Evolutionary conservation across 2,329 filamentous ascomycete species (phyloP).

Genomic region (Colletotrichum shisoi): DNA sequence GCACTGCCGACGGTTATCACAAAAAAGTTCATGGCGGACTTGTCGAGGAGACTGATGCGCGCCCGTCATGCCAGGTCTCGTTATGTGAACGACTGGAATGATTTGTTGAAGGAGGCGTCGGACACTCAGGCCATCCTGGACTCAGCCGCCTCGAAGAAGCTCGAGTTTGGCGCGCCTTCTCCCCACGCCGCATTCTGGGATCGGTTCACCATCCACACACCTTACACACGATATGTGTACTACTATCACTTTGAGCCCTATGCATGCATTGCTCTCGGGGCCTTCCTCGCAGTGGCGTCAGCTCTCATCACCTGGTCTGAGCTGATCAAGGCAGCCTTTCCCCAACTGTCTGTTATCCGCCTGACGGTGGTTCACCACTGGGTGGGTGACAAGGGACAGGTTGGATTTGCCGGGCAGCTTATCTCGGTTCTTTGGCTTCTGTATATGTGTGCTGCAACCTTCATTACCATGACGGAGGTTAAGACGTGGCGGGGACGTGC

Average conservation of each 20-base stretch:
- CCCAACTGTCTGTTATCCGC: slow-evolving; percentile 74
- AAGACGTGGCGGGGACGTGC: slow-evolving; percentile 98
- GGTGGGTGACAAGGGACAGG: slow-evolving; percentile 72
- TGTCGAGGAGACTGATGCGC: slow-evolving; percentile 82
- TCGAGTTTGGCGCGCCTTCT: slow-evolving; percentile 73
- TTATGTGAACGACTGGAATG: slow-evolving; percentile 86
- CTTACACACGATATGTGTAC: slow-evolving; percentile 81
- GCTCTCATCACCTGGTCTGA: slow-evolving; percentile 92
- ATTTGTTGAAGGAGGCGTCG: slow-evolving; percentile 75
- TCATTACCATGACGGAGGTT: slow-evolving; percentile 87
- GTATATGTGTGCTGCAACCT: slow-evolving; percentile 93
- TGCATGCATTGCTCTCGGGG: slow-evolving; percentile 69
- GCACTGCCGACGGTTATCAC: slow-evolving; percentile 83
- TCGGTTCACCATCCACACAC: slow-evolving; percentile 71
- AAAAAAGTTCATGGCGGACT: slow-evolving; percentile 87
- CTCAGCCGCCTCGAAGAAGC: slow-evolving; percentile 78
- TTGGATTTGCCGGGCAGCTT: slow-evolving; percentile 86
- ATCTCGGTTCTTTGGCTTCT: slow-evolving; percentile 87
- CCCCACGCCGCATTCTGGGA: slow-evolving; percentile 64
- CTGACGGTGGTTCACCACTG: slow-evolving; percentile 78
- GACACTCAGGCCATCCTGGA: slow-evolving; percentile 84
- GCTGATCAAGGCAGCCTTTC: slow-evolving; percentile 81
- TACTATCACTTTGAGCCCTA: slow-evolving; percentile 78
- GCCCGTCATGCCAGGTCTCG: slow-evolving; percentile 84
- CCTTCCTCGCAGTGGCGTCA: slow-evolving; percentile 76